Evolutionary conservation across 169 alveolate species (phyloP).

Genomic region (Babesia divergens): DNA sequence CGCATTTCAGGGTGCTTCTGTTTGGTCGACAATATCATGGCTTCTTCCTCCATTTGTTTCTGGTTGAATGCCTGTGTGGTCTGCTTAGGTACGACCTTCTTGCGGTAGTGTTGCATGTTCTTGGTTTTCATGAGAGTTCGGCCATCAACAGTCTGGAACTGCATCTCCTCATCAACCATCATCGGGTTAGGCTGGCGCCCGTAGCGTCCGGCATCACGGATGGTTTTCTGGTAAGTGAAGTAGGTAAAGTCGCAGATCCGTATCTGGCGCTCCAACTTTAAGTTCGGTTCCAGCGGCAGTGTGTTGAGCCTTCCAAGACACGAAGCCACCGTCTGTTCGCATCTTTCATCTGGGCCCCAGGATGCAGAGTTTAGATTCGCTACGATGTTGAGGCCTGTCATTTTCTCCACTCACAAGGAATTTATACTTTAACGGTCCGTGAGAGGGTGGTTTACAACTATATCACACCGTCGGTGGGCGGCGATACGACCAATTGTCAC

Average conservation of each 20-base stretch:
- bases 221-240: conserved; percentile 72
- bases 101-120: conserved; percentile 60
- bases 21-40: conserved; percentile 68
- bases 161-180: conserved; percentile 71
- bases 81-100: conserved; percentile 66
- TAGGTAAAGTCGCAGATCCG: conserved; percentile 82
- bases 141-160: conserved; percentile 78
- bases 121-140: conserved; percentile 66
- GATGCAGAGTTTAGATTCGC: conserved; percentile 42
- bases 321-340: conserved; percentile 65
- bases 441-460: too few species aligned
- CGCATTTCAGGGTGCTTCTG: conserved; percentile 74
- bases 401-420: too few species aligned
- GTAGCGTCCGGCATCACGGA: conserved; percentile 65
- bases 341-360: conserved; percentile 78
- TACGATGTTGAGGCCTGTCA: conserved; percentile 28
- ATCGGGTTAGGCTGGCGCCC: conserved; percentile 53
- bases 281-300: conserved; percentile 80
- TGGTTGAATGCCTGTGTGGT: conserved; percentile 80
- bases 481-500: too few species aligned
- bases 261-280: conserved; percentile 79
- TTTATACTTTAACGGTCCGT: too few species aligned
- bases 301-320: conserved; percentile 74
- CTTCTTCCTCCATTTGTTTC: conserved; percentile 78
- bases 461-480: too few species aligned